Conservation (phyloP, 2,329 filamentous ascomycete genomes). For the Diatrype stigma region DNA sequence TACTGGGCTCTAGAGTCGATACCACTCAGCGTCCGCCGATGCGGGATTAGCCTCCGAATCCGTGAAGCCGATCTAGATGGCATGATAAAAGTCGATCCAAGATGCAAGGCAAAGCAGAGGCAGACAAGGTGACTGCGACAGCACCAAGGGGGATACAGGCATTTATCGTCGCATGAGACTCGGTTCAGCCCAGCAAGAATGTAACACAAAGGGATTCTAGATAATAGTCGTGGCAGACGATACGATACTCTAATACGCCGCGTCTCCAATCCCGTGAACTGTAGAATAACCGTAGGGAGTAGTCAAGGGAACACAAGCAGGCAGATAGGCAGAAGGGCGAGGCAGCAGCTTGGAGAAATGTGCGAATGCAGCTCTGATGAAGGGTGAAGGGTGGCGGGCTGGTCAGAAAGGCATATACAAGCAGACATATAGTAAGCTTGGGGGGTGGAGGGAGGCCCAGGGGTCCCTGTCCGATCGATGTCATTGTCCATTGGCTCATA, state of each 20-base stretch:
- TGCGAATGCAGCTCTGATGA: neutral
- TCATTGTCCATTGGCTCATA: constrained; percentile 21
- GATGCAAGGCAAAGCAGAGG: neutral
- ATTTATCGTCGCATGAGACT: neutral
- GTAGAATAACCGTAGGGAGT: neutral
- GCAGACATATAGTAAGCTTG: neutral
- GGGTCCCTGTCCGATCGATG: constrained; percentile 14
- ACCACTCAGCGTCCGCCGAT: constrained; percentile 23
- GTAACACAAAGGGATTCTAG: neutral
- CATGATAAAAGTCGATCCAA: constrained; percentile 26
- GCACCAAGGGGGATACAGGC: neutral
- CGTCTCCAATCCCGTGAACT: neutral
- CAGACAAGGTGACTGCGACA: neutral
- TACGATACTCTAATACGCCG: too few species aligned
- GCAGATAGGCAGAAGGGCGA: neutral
- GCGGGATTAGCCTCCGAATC: constrained; percentile 40
- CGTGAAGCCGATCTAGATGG: constrained; percentile 37
- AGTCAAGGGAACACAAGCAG: neutral
- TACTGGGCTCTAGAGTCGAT: constrained; percentile 18
- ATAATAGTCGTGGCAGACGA: neutral
- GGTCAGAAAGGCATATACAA: neutral
- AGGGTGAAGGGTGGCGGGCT: neutral
- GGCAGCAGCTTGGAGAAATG: neutral
- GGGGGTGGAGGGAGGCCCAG: constrained; percentile 6
- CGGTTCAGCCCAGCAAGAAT: neutral